Conservation (phyloP, 805 yeast genomes). For the Helenozyma rhizophorensis region DNA sequence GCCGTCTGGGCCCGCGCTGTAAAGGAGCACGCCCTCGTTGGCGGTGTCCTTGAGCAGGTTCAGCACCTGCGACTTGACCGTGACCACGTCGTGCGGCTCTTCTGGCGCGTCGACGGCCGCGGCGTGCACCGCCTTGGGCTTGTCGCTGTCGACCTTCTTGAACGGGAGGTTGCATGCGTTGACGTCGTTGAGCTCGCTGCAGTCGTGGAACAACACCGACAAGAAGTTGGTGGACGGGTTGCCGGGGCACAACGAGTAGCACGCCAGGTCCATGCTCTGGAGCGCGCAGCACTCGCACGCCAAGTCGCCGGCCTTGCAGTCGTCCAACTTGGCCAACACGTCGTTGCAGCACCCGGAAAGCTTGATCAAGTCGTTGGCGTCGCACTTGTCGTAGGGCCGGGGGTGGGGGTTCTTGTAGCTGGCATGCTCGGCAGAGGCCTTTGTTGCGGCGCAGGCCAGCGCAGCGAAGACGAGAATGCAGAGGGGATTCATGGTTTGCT, state of each 20-base stretch:
- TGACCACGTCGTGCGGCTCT: too few relatives aligned
- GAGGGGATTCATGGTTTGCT: too few relatives aligned
- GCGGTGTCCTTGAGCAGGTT: too few relatives aligned
- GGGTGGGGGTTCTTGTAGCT: slow-evolving; percentile 46
- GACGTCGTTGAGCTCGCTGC: slow-evolving; percentile 43
- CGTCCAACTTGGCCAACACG: slow-evolving; percentile 42
- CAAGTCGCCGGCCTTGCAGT: slow-evolving; percentile 49
- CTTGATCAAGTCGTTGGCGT: slow-evolving; percentile 39
- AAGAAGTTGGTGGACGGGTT: slow-evolving; percentile 45
- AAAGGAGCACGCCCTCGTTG: too few relatives aligned
- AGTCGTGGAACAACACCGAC: slow-evolving; percentile 42
- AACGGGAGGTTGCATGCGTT: slow-evolving; percentile 50
- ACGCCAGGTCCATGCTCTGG: slow-evolving; percentile 42
- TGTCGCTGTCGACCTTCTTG: slow-evolving; percentile 36
- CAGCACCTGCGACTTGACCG: not conserved
- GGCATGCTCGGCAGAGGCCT: slow-evolving; percentile 25
- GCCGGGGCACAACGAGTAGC: slow-evolving; percentile 47
- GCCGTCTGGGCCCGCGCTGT: not conserved
- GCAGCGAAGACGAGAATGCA: too few relatives aligned
- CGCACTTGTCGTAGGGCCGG: slow-evolving; percentile 37
- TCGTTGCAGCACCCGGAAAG: slow-evolving; percentile 44
- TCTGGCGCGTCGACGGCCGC: too few relatives aligned
- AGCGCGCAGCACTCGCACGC: slow-evolving; percentile 57
- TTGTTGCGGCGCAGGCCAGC: not conserved
- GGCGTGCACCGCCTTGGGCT: slow-evolving; percentile 1